Evolutionary conservation across 148 eudicot genomes (phyloP), one percentile per base, ranked within the genome.

Genomic region (Rhododendron vialii): DNA sequence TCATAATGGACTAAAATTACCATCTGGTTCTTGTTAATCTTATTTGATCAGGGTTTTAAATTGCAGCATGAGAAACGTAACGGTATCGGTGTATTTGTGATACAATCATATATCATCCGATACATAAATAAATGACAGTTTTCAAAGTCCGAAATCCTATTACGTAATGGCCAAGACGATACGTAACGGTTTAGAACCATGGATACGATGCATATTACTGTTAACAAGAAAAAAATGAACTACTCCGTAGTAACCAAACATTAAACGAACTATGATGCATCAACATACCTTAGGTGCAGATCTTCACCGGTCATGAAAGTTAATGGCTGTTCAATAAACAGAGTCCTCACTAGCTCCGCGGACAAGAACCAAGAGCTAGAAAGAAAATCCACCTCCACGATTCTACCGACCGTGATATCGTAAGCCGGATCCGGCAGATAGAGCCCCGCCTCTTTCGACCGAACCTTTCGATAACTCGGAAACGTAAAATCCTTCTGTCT

Each of bases 381-480:
- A 22, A 97, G 98, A 61, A 97, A 97, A 89, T 97, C 99, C 57
- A 94, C 99, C 86, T 94, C 96, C 80, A 95, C 99, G 20, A 97
- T 91, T 86, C 88, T 93, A 43, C 95, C 92, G 22, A 97, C 93
- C 3, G 90, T 90, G 41, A 97, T 95, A 74, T 94, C 98, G 87
- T 97, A 97, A 78, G 99, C 99, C 7, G 99, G 99, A 51, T 97
- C 99, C 59, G 99, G 99, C 88, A 97, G 89, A 89, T 97, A 97
- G 51, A 97, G 94, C 69, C 99, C 99, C 1, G 99, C 99, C 89
- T 97, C 99, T 88, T 95, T 97, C 0, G 97, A 92, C 45, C 95
- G 90, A 67, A 95, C 93, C 92, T 96, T 96, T 38, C 99, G 87
- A 13, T 97, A 97, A 45, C 99, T 97, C 1, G 99, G 99, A 86